These are phyloP conservation scores for Mortierella sp. DNA, from an alignment of 371 early-diverging fungal genomes.

Conservation along the genomic window DNA sequence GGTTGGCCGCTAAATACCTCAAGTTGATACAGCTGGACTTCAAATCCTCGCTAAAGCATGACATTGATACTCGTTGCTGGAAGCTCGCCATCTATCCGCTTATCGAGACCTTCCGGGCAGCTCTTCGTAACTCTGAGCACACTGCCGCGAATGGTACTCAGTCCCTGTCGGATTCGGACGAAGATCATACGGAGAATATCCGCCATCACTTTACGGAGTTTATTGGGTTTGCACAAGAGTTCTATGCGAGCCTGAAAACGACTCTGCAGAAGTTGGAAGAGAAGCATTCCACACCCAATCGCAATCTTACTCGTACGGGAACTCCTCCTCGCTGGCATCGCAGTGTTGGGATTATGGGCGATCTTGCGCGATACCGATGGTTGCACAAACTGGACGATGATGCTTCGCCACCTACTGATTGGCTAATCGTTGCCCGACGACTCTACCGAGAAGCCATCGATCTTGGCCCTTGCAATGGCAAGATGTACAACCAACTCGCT, in stretches of 20 bases:
- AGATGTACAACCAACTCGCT: conserved; percentile 58
- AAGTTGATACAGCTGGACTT: conserved; percentile 63
- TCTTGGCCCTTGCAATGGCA: conserved; percentile 69
- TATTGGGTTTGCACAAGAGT: conserved; percentile 51
- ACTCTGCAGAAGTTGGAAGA: conserved; percentile 53
- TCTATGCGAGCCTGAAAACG: conserved; percentile 56
- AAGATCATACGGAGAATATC: conserved; percentile 30
- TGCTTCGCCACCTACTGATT: conserved; percentile 21
- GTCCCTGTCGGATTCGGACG: conserved; percentile 44
- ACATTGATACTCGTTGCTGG: conserved; percentile 72
- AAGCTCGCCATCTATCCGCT: conserved; percentile 70
- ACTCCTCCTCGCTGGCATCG: conserved; percentile 61
- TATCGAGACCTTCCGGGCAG: conserved; percentile 67
- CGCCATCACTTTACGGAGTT: conserved; percentile 36
- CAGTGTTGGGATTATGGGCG: conserved; percentile 64
- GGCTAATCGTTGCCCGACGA: conserved; percentile 61
- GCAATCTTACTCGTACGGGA: conserved; percentile 8
- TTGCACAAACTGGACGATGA: conserved; percentile 53
- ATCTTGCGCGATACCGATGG: conserved; percentile 72
- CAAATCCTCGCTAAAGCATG: conserved; percentile 66
- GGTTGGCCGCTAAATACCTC: conserved; percentile 62
- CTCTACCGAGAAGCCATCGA: conserved; percentile 66
- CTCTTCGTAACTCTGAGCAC: conserved; percentile 53
- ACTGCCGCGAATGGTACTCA: conserved; percentile 16
- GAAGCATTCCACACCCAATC: conserved; percentile 26